A percentile compares a stretch with the other conserved stretches of the same genome.
These are phyloP conservation scores for Sindora glabra DNA, from an alignment of 306 rosid species.

Conservation along the genomic window DNA sequence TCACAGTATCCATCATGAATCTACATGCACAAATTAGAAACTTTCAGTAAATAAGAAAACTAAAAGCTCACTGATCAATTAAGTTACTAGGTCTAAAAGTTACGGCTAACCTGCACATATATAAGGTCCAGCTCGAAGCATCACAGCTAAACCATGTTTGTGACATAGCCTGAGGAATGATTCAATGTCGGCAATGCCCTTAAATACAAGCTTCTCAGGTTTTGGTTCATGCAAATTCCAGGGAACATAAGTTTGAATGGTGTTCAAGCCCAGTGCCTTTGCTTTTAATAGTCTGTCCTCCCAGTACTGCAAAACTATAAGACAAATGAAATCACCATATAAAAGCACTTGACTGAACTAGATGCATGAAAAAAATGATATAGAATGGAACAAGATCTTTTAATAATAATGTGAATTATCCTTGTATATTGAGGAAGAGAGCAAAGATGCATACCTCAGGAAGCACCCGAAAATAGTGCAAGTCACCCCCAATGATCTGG, in stretches of 20 bases:
- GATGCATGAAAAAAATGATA: neutral
- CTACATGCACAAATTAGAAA: neutral
- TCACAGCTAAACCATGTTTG: constrained; percentile 63
- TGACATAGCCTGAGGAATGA: constrained; percentile 73
- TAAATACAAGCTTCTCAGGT: constrained; percentile 60
- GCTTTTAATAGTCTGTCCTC: constrained; percentile 91
- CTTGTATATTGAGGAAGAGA: neutral
- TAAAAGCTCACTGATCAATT: neutral
- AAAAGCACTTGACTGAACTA: constrained; percentile 13
- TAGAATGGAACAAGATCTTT: neutral
- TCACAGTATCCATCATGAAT: neutral
- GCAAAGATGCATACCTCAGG: constrained; percentile 58
- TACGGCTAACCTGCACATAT: constrained; percentile 66
- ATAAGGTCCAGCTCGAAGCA: constrained; percentile 93
- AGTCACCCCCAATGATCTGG: constrained; percentile 87
- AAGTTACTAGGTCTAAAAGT: constrained; percentile 2
- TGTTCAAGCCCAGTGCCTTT: constrained; percentile 86
- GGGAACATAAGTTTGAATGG: constrained; percentile 85
- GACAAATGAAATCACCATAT: constrained; percentile 10
- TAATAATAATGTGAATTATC: neutral
- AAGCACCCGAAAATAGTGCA: constrained; percentile 88
- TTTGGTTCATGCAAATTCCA: constrained; percentile 92
- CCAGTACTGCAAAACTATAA: constrained; percentile 65
- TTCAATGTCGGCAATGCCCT: constrained; percentile 68
- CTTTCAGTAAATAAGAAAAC: neutral